phyloP scores from a whole-genome alignment of 2,329 filamentous ascomycete species.

The Ambrosiella beaveri region DNA sequence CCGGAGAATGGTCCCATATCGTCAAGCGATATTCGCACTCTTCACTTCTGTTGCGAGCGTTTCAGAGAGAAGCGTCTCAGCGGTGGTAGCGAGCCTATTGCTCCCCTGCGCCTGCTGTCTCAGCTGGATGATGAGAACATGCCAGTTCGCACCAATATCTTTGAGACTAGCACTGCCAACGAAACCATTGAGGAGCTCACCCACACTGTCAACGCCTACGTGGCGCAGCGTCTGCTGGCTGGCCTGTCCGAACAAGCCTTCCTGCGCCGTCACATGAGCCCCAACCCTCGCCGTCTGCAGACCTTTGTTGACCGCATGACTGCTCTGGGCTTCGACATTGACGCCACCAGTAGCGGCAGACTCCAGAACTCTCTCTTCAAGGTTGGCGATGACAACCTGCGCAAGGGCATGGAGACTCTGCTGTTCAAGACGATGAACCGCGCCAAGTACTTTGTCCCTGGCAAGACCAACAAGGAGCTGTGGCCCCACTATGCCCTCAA shows the following conservation, averaged over 20 bases:
- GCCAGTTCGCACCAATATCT: slow-evolving; percentile 89
- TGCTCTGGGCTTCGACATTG: slow-evolving; percentile 75
- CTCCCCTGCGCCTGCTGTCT: slow-evolving; percentile 74
- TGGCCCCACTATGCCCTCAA: slow-evolving; percentile 86
- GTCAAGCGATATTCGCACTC: slow-evolving; percentile 60
- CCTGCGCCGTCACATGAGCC: slow-evolving; percentile 68
- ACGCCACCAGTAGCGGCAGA: slow-evolving; percentile 73
- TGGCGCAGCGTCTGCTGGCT: slow-evolving; percentile 66
- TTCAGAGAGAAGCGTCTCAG: slow-evolving; percentile 79
- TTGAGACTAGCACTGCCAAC: slow-evolving; percentile 73
- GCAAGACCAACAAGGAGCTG: slow-evolving; percentile 60
- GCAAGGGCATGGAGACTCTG: slow-evolving; percentile 95
- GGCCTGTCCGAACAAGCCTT: slow-evolving; percentile 83
- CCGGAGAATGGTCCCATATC: slow-evolving; percentile 36
- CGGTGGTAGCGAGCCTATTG: slow-evolving; percentile 60
- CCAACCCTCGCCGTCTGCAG: slow-evolving; percentile 73
- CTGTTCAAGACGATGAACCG: slow-evolving; percentile 90
- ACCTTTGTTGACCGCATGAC: slow-evolving; percentile 89
- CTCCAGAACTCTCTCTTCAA: slow-evolving; percentile 92
- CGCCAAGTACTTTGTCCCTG: slow-evolving; percentile 82
- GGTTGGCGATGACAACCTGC: slow-evolving; percentile 70
- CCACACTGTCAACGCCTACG: slow-evolving; percentile 79
- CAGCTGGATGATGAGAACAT: slow-evolving; percentile 97
- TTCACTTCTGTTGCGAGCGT: slow-evolving; percentile 69
- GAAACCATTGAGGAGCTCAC: slow-evolving; percentile 91